Evolutionary conservation across 768 basidiomycete species (phyloP).

Genomic region (Podaxis sp.): DNA sequence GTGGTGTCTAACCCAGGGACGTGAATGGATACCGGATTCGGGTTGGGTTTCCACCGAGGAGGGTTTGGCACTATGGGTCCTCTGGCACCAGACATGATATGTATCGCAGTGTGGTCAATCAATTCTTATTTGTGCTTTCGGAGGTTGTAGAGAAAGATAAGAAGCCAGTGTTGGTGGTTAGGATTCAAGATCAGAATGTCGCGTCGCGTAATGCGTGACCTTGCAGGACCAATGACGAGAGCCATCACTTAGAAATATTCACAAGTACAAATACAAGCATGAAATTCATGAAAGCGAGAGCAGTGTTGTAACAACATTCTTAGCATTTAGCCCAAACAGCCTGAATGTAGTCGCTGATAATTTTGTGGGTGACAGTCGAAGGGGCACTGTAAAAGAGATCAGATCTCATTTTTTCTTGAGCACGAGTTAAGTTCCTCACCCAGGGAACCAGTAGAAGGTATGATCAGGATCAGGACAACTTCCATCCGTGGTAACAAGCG

Average conservation of each 20-base stretch:
- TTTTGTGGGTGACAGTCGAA: constrained; percentile 1
- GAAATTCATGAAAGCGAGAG: too few relatives aligned
- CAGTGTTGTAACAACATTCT: background rate
- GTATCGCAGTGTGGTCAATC: background rate
- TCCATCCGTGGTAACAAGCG: background rate
- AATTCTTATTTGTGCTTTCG: background rate
- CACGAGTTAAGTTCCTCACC: background rate
- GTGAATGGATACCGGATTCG: constrained; percentile 58
- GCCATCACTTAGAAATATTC: too few relatives aligned
- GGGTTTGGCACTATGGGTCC: constrained; percentile 52
- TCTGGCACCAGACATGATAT: constrained; percentile 22
- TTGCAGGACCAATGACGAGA: background rate
- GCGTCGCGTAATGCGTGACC: background rate
- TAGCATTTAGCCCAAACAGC: constrained; percentile 7
- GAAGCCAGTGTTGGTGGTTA: background rate
- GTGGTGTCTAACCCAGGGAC: constrained; percentile 70
- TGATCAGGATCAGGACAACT: constrained; percentile 7
- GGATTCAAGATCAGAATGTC: background rate
- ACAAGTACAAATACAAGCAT: background rate
- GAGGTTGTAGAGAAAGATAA: background rate
- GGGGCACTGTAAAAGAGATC: background rate
- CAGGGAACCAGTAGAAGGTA: constrained; percentile 9
- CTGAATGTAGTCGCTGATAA: constrained; percentile 9
- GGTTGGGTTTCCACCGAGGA: constrained; percentile 61
- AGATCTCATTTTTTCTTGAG: background rate